Base-by-base conservation (phyloP, 805 yeast species). In the Teunomyces kruisii region DNA sequence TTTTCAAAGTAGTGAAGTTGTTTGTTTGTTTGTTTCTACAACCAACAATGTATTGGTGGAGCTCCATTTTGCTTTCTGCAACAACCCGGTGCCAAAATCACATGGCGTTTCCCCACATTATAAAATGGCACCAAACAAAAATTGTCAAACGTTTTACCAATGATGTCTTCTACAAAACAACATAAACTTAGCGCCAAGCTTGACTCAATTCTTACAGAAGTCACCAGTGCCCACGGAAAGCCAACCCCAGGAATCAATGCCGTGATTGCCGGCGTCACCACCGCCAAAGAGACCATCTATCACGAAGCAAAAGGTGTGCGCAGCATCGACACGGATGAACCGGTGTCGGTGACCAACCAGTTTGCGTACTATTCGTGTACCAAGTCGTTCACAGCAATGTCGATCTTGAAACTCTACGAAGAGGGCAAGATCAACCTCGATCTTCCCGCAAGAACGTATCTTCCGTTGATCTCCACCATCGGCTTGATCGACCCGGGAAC, bases 371-470 rank as follows among this genome's bases (percentile, higher is more conserved):
- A 47, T 42, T 68, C 73, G 6, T 62, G 64, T 33, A 62, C 72
- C 7, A 68, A 68, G 46, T 51, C 70, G 6, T 52, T 68, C 32
- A 66, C 76, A 1, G 62, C 45, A 6, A 61, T 66, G 56, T 75
- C 68, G 3, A 48, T 64, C n/a, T 55, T 71, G 28, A 57, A 60
- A 19, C 59, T 72, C 17, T 57, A 57, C 32, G 72, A 70, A 27
- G 57, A 57, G 22, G 69, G 68, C 0, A 48, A 50, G 32, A 48
- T 72, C 6, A 59, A 62, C 5, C 50, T 72, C 39, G 74, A 71
- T 38, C 56, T 39, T 3, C 72, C 72, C 1, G 72, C 65, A 3
- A 49, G 53, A 12, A 50, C 46, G 12, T 64, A 64, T 45, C 40
- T 70, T n/a, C 75, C 76, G 0, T 52, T 52, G 19, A 53, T 72